Percentiles rank a stretch among this genome's conserved stretches.
These are phyloP conservation scores for Kuraishia piskuri DNA, from an alignment of 805 yeast genomes.

Conservation along the genomic window DNA sequence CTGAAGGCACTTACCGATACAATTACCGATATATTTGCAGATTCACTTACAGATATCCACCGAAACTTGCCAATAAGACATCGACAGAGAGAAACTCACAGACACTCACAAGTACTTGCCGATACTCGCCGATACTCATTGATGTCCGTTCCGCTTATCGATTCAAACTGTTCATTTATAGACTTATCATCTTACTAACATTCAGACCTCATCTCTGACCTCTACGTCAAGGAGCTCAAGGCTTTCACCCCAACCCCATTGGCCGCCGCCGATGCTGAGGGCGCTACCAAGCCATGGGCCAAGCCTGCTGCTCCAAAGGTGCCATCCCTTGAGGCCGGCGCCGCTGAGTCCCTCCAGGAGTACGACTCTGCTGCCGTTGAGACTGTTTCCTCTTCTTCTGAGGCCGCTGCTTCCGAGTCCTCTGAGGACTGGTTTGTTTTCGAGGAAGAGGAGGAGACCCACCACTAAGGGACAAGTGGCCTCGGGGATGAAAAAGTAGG, in stretches of 20 bases:
- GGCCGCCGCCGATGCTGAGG: slow-evolving; percentile 66
- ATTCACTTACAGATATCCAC: too few species aligned
- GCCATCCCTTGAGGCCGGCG: slow-evolving; percentile 65
- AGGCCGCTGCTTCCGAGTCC: slow-evolving; percentile 3
- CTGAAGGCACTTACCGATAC: too few species aligned
- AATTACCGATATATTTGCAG: too few species aligned
- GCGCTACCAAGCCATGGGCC: slow-evolving; percentile 75
- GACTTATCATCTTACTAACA: too few species aligned
- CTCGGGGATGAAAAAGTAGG: background rate
- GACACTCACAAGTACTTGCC: too few species aligned
- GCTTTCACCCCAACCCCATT: slow-evolving; percentile 79
- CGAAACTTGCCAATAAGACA: too few species aligned
- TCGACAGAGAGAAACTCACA: too few species aligned
- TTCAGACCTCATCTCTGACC: slow-evolving; percentile 61
- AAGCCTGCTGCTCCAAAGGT: slow-evolving; percentile 70
- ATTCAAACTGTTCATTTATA: too few species aligned
- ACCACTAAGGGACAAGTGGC: too few species aligned
- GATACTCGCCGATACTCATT: too few species aligned
- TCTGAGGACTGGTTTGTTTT: slow-evolving; percentile 8
- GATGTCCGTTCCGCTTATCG: too few species aligned
- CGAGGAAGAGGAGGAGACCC: slow-evolving; percentile 5
- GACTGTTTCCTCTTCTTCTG: slow-evolving; percentile 40
- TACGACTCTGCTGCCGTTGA: slow-evolving; percentile 73
- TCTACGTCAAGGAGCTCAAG: slow-evolving; percentile 81
- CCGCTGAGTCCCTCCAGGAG: slow-evolving; percentile 54